These are phyloP conservation scores for Baorangia bicolor DNA, from an alignment of 768 basidiomycete genomes.

Conservation along the genomic window DNA sequence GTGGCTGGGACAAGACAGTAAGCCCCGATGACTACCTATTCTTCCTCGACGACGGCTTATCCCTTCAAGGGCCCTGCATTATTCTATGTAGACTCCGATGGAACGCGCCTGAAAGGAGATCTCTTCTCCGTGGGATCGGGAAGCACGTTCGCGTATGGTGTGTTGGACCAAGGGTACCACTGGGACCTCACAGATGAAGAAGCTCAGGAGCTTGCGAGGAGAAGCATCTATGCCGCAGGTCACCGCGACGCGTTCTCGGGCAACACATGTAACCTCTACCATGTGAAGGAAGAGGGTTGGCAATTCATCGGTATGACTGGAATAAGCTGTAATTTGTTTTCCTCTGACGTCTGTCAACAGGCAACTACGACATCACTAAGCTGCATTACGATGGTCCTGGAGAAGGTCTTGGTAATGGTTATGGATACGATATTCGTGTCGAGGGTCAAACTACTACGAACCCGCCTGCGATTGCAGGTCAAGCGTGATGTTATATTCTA, in stretches of 20 bases:
- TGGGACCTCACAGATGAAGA: constrained; percentile 94
- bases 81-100: constrained; percentile 98
- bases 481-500: constrained; percentile 28
- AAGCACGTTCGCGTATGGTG: constrained; percentile 98
- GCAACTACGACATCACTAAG: constrained; percentile 88
- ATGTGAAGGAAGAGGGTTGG: constrained; percentile 95
- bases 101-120: constrained; percentile 92
- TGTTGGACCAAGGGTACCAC: constrained; percentile 90
- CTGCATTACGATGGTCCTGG: constrained; percentile 90
- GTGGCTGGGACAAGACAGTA: constrained; percentile 99
- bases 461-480: constrained; percentile 37
- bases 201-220: constrained; percentile 88
- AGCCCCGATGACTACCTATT: constrained; percentile 26
- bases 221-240: constrained; percentile 95
- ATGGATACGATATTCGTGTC: constrained; percentile 77
- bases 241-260: constrained; percentile 97
- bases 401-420: constrained; percentile 67
- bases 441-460: constrained; percentile 56
- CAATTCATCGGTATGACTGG: constrained; percentile 78
- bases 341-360: constrained; percentile 39
- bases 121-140: constrained; percentile 99
- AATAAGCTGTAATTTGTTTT: constrained; percentile 2
- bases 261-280: constrained; percentile 94
- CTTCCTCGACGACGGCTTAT: constrained; percentile 9
- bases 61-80: constrained; percentile 75